Evolutionary conservation across 2,329 filamentous ascomycete species (phyloP).

Genomic region (Paracoccidioides lutzii): DNA sequence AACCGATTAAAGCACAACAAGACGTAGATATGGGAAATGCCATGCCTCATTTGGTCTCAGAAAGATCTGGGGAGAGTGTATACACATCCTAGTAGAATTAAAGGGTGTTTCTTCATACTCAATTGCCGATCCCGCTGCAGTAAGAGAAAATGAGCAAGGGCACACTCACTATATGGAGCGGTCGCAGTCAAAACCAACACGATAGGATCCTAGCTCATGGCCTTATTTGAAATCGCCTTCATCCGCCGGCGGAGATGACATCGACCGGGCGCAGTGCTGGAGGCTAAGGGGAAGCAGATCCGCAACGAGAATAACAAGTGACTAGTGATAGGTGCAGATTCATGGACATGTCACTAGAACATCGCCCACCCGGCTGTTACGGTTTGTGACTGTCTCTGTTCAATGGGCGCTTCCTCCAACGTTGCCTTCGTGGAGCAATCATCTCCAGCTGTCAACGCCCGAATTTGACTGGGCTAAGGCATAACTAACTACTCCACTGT

Average conservation of each 20-base stretch:
- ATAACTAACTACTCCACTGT: neutral
- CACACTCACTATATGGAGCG: neutral
- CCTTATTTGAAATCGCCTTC: neutral
- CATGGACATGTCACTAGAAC: neutral
- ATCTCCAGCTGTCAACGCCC: neutral
- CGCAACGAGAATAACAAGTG: neutral
- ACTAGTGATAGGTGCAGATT: too few relatives aligned
- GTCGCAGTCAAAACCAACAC: neutral
- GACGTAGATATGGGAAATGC: neutral
- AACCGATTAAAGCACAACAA: neutral
- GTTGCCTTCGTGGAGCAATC: neutral
- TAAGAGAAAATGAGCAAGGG: neutral
- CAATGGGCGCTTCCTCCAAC: neutral
- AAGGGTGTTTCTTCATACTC: neutral
- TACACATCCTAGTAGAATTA: neutral
- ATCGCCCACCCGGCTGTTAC: neutral
- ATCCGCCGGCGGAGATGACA: neutral
- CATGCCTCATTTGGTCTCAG: neutral
- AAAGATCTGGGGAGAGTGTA: neutral
- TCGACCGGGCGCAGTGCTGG: neutral
- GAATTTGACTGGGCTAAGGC: neutral
- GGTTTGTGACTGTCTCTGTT: neutral
- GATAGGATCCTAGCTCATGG: neutral
- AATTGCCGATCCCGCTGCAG: neutral
- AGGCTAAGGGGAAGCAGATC: neutral